These are phyloP conservation scores for Fremontodendron californicum DNA, from an alignment of 345 rosid genomes.

Conservation along the genomic window DNA sequence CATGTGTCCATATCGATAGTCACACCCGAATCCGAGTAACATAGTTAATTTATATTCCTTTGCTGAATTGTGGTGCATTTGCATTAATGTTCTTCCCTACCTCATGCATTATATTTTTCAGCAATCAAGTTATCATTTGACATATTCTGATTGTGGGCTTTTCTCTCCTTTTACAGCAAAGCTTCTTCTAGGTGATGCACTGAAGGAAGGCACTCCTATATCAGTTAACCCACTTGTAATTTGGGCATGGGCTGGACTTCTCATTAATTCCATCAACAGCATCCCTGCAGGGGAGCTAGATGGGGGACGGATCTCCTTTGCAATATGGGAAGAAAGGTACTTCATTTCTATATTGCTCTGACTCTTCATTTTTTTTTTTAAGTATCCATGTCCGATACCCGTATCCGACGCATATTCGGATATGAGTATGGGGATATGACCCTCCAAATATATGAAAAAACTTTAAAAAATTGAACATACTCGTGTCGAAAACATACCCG, in stretches of 20 bases:
- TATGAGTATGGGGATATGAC: neutral
- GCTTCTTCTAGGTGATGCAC: constrained; percentile 73
- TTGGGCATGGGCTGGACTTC: constrained; percentile 98
- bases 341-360: neutral
- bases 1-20: too few species aligned
- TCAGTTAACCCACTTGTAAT: constrained; percentile 80
- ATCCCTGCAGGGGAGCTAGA: constrained; percentile 96
- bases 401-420: too few species aligned
- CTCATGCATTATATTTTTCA: neutral
- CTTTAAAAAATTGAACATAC: neutral
- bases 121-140: neutral
- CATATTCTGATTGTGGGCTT: constrained; percentile 14
- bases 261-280: constrained; percentile 89
- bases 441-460: neutral
- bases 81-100: neutral
- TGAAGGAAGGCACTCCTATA: constrained; percentile 83
- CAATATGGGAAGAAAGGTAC: constrained; percentile 97
- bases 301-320: constrained; percentile 76
- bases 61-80: neutral
- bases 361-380: too few species aligned
- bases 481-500: neutral
- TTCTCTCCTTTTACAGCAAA: constrained; percentile 49
- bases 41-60: neutral
- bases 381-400: too few species aligned
- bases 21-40: too few species aligned